Percentiles rank a stretch among this genome's conserved stretches.
Conservation (phyloP, 1,139 yeast species). For the Blastobotrys persicus region DNA sequence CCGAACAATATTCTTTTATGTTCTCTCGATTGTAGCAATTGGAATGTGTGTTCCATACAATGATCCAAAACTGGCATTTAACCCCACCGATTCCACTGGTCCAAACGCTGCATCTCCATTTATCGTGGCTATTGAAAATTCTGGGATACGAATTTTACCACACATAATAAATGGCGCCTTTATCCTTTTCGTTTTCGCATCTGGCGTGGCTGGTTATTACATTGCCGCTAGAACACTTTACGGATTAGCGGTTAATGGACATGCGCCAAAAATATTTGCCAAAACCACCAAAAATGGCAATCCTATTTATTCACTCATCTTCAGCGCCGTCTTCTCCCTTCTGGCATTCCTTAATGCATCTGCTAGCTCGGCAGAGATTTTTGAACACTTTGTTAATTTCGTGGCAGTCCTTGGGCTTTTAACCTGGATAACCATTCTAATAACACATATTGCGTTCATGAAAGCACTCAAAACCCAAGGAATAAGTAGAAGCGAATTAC, state of each 20-base stretch:
- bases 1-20: constrained; percentile 50
- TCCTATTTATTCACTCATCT: constrained; percentile 52
- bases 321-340: constrained; percentile 48
- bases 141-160: constrained; percentile 59
- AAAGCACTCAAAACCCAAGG: constrained; percentile 68
- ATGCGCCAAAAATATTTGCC: constrained; percentile 60
- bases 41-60: constrained; percentile 48
- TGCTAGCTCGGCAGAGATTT: constrained; percentile 51
- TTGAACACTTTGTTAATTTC: constrained; percentile 65
- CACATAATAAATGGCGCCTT: constrained; percentile 69
- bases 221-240: constrained; percentile 68
- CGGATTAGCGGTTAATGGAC: constrained; percentile 59
- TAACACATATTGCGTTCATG: constrained; percentile 62
- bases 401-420: constrained; percentile 69
- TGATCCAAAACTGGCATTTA: constrained; percentile 26
- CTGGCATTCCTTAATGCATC: constrained; percentile 64
- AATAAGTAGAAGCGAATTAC: constrained; percentile 44
- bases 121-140: constrained; percentile 57
- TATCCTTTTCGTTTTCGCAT: constrained; percentile 65
- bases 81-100: constrained; percentile 33
- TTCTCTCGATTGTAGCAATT: constrained; percentile 47
- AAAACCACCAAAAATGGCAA: constrained; percentile 64
- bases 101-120: constrained; percentile 64
- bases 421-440: constrained; percentile 64
- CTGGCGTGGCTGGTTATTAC: constrained; percentile 71